These are phyloP conservation scores for Trichothecium sympodiale DNA, from an alignment of 2,329 filamentous ascomycete species.

Conservation along the genomic window DNA sequence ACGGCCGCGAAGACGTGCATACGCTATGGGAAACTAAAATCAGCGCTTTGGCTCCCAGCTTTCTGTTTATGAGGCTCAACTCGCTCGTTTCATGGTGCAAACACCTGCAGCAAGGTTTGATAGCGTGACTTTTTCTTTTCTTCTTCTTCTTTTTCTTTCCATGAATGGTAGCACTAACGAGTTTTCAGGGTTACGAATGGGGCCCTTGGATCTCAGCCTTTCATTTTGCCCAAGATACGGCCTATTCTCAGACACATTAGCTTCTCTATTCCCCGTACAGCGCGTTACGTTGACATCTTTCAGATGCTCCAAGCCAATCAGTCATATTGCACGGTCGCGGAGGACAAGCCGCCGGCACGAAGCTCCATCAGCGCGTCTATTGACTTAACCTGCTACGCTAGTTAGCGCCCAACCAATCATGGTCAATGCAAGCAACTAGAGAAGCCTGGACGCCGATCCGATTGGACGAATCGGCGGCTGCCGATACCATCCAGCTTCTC, in stretches of 20 bases:
- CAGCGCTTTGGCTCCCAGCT: no score
- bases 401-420: constrained; percentile 3
- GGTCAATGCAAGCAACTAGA: background rate
- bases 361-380: constrained; percentile 4
- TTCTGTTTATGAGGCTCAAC: background rate
- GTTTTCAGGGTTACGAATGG: background rate
- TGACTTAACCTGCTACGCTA: no score
- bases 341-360: background rate
- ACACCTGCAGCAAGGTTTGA: background rate
- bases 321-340: constrained; percentile 1
- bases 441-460: background rate
- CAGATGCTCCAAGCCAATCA: constrained; percentile 4
- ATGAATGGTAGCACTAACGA: no score
- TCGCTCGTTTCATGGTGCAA: background rate
- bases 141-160: no score
- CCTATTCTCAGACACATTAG: constrained; percentile 11
- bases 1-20: no score
- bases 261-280: background rate
- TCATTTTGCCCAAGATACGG: constrained; percentile 18
- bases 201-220: constrained; percentile 2
- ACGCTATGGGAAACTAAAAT: no score
- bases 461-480: constrained; percentile 9
- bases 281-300: background rate
- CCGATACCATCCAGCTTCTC: constrained; percentile 6
- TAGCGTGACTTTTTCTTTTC: background rate